Conservation (phyloP, 257 asterid genomes). For the Salvia miltiorrhiza region DNA sequence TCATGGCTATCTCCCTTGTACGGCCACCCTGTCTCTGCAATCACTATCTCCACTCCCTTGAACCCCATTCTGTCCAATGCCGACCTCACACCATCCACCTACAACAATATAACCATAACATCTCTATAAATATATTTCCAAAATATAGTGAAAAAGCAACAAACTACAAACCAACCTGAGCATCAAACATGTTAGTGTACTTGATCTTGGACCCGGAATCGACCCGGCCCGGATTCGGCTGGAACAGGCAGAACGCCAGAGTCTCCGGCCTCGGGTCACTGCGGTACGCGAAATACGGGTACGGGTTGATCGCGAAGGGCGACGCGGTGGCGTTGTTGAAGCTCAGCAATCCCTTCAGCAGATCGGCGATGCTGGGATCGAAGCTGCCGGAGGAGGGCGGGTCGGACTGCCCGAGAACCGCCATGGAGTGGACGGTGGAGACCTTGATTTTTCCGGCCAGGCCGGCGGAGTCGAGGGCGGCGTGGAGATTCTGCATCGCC, state of each 20-base stretch:
- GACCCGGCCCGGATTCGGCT: slow-evolving; percentile 63
- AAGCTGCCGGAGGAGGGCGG: slow-evolving; percentile 70
- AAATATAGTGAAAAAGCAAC: too few relatives aligned
- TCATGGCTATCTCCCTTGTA: slow-evolving; percentile 64
- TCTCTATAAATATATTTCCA: too few relatives aligned
- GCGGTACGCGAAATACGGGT: slow-evolving; percentile 72
- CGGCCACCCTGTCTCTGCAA: slow-evolving; percentile 88
- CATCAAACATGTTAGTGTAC: slow-evolving; percentile 79
- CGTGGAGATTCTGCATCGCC: slow-evolving; percentile 62
- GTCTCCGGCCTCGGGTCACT: slow-evolving; percentile 67
- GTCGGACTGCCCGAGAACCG: slow-evolving; percentile 49
- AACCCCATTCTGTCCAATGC: slow-evolving; percentile 56
- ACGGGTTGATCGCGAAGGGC: slow-evolving; percentile 65
- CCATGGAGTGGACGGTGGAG: slow-evolving; percentile 72
- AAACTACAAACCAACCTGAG: slow-evolving; percentile 65
- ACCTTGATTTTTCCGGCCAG: slow-evolving; percentile 58
- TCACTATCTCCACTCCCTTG: slow-evolving; percentile 59
- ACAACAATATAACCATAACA: too few relatives aligned
- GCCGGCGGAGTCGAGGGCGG: slow-evolving; percentile 39
- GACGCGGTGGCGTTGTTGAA: slow-evolving; percentile 57
- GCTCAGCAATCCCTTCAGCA: slow-evolving; percentile 54
- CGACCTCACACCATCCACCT: slow-evolving; percentile 66
- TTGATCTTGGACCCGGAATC: slow-evolving; percentile 53
- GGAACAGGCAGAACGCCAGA: slow-evolving; percentile 67
- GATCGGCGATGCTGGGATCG: slow-evolving; percentile 44